Evolutionary conservation across 2,329 filamentous ascomycete species (phyloP).

Genomic region (Celoporthe dispersa): DNA sequence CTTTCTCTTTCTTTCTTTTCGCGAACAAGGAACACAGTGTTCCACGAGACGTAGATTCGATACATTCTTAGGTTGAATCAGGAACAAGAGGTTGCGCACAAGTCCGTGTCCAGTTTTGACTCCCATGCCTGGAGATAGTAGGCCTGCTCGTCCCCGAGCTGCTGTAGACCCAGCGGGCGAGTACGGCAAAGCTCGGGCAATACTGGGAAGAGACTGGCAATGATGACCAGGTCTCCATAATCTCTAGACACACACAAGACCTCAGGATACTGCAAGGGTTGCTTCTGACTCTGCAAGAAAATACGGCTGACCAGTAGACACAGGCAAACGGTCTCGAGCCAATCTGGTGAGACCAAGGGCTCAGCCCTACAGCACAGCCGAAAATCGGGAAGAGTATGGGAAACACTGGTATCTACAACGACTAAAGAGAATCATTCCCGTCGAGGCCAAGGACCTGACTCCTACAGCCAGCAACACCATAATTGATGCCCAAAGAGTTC

Average conservation of each 20-base stretch:
- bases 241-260: too few species aligned
- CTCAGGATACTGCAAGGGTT: too few species aligned
- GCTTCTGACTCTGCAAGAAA: background rate
- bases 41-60: background rate
- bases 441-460: background rate
- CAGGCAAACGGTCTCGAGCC: background rate
- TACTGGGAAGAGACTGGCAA: too few species aligned
- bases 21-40: background rate
- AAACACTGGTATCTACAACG: background rate
- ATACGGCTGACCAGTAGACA: background rate
- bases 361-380: background rate
- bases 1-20: background rate
- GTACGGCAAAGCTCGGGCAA: too few species aligned
- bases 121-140: background rate
- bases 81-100: background rate
- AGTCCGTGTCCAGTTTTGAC: background rate
- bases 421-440: background rate
- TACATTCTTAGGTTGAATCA: background rate
- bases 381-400: background rate
- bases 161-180: background rate
- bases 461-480: background rate
- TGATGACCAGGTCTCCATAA: background rate
- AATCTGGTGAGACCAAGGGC: background rate
- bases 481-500: too few species aligned
- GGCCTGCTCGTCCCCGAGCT: background rate